These are phyloP conservation scores for Tetraselmis striata DNA, from an alignment of 139 green algal genomes.

Conservation along the genomic window DNA sequence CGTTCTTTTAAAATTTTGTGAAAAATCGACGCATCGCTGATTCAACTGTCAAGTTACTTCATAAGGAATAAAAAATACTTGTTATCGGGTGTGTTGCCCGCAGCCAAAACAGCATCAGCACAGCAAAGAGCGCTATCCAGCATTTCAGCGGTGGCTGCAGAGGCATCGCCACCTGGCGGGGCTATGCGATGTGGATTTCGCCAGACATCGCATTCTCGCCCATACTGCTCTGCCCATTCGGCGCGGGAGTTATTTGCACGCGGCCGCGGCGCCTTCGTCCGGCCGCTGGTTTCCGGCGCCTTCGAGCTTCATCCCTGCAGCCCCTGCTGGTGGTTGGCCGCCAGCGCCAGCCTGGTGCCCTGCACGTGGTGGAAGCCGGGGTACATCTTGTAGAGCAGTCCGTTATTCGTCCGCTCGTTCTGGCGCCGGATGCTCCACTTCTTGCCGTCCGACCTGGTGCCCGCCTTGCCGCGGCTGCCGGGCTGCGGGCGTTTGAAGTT, in stretches of 20 bases:
- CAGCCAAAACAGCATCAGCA: too few species aligned
- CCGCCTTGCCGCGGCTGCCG: not conserved
- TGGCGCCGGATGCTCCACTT: not conserved
- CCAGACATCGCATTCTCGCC: not conserved
- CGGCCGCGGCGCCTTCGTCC: too few species aligned
- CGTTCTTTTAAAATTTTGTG: too few species aligned
- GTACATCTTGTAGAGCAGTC: constrained; percentile 4
- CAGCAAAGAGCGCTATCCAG: too few species aligned
- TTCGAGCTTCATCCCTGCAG: not conserved
- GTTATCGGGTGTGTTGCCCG: too few species aligned
- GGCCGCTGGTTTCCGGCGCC: too few species aligned
- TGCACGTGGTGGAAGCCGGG: not conserved
- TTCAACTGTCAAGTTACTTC: too few species aligned
- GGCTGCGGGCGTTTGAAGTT: not conserved
- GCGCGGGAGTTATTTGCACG: not conserved
- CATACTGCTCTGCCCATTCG: not conserved
- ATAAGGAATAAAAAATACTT: too few species aligned
- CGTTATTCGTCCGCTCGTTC: not conserved
- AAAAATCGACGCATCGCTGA: too few species aligned
- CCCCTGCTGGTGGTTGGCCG: not conserved
- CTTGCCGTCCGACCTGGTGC: not conserved
- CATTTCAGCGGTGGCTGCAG: too few species aligned
- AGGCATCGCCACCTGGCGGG: not conserved
- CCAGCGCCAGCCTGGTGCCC: not conserved
- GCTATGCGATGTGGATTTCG: not conserved